A percentile compares a stretch with the other conserved stretches of the same genome.
Conservation (phyloP, 352 stramenopile species). For the Globisporangium iwayamae region DNA sequence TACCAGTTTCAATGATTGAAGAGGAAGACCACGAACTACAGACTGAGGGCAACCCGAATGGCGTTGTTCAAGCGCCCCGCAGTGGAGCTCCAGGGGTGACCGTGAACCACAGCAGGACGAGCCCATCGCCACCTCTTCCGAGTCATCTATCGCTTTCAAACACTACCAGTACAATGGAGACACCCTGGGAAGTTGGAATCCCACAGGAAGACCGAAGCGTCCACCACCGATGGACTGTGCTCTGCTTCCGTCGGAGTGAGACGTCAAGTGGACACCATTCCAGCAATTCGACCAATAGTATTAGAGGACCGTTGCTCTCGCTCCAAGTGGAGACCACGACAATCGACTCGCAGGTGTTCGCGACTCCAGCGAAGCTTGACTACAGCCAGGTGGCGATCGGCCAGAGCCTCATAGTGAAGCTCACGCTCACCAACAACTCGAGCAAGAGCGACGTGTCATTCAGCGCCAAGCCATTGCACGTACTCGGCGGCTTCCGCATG, state of each 20-base stretch:
- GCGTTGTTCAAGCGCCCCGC: not conserved
- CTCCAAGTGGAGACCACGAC: constrained; percentile 68
- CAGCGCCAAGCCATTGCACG: constrained; percentile 59
- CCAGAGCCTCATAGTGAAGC: constrained; percentile 43
- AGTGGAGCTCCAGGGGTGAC: not conserved
- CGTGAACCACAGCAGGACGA: constrained; percentile 8
- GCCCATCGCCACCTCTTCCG: not conserved
- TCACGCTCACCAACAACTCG: constrained; percentile 72
- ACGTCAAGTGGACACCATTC: not conserved
- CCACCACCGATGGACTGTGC: constrained; percentile 73
- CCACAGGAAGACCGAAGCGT: constrained; percentile 52
- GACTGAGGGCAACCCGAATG: not conserved
- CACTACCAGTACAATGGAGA: not conserved
- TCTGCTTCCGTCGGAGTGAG: constrained; percentile 56
- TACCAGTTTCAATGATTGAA: not conserved
- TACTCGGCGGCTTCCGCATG: constrained; percentile 77
- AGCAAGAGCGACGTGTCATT: constrained; percentile 35
- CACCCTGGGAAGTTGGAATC: constrained; percentile 16
- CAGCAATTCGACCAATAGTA: not conserved
- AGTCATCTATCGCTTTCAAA: not conserved
- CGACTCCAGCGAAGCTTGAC: constrained; percentile 42
- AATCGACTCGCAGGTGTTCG: constrained; percentile 45
- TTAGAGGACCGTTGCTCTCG: constrained; percentile 31
- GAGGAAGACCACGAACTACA: not conserved
- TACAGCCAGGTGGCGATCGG: constrained; percentile 90